Conservation (phyloP, 2,329 filamentous ascomycete species). For the Grosmannia clavigera region DNA sequence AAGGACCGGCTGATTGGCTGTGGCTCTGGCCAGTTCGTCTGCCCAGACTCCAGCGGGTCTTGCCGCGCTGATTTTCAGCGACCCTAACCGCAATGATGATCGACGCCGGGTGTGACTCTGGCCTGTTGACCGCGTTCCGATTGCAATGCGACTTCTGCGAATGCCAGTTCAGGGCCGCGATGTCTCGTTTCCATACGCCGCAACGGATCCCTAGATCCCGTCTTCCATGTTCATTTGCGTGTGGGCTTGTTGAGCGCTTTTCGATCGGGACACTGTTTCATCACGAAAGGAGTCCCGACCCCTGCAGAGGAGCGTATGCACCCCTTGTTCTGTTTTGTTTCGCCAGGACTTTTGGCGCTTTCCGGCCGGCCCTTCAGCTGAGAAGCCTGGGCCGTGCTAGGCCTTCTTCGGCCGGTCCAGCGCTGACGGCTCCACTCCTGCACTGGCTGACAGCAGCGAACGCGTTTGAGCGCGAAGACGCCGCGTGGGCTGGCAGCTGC, state of each 20-base stretch:
- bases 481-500: not conserved
- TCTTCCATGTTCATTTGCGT: not conserved
- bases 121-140: too few relatives aligned
- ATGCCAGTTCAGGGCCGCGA: too few relatives aligned
- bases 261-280: not conserved
- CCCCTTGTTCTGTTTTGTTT: not conserved
- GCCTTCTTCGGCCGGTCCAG: not conserved
- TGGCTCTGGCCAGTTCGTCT: too few relatives aligned
- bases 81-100: too few relatives aligned
- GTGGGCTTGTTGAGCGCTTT: not conserved
- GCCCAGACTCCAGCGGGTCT: too few relatives aligned
- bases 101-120: too few relatives aligned
- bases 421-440: too few relatives aligned
- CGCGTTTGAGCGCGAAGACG: not conserved
- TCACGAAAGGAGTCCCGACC: not conserved
- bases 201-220: too few relatives aligned
- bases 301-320: not conserved
- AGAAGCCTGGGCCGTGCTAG: not conserved
- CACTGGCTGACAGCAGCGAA: not conserved
- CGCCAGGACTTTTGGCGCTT: not conserved
- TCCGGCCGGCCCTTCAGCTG: not conserved
- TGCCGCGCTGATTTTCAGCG: too few relatives aligned
- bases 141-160: too few relatives aligned
- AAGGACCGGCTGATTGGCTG: too few relatives aligned
- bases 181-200: not conserved